phyloP scores from a whole-genome alignment of 495 filamentous ascomycete genomes.

The Aspergillus nanangensis region DNA sequence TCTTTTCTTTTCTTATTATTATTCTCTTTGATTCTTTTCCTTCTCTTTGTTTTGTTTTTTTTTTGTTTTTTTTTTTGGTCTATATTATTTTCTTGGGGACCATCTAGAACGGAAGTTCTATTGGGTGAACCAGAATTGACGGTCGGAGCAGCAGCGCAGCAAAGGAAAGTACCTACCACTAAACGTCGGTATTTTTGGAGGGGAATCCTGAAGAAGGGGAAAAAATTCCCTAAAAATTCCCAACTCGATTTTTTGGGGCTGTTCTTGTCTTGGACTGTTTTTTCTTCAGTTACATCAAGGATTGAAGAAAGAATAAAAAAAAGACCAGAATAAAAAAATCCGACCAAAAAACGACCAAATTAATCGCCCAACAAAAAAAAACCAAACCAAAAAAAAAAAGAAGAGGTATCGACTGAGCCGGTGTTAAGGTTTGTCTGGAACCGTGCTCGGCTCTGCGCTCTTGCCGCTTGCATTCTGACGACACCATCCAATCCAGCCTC shows the following conservation, averaged over 20 bases:
- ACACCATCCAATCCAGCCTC: slow-evolving; percentile 19
- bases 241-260: too few relatives aligned
- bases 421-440: slow-evolving; percentile 39
- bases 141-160: slow-evolving; percentile 3
- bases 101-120: slow-evolving; percentile 2
- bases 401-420: not conserved
- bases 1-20: slow-evolving; percentile 8
- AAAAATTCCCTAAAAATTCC: too few relatives aligned
- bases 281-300: too few relatives aligned
- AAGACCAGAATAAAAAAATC: too few relatives aligned
- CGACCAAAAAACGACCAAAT: too few relatives aligned
- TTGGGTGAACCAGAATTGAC: slow-evolving; percentile 5
- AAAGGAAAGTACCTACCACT: too few relatives aligned
- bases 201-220: too few relatives aligned
- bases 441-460: slow-evolving; percentile 23
- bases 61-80: slow-evolving; percentile 2
- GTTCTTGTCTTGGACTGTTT: too few relatives aligned
- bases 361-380: too few relatives aligned
- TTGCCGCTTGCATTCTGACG: slow-evolving; percentile 34
- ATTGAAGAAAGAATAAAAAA: too few relatives aligned
- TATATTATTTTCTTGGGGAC: slow-evolving; percentile 1
- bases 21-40: slow-evolving; percentile 1
- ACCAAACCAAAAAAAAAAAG: slow-evolving; percentile 5
- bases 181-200: too few relatives aligned
- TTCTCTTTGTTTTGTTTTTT: not conserved